These are phyloP conservation scores for Rhizodiscina lignyota DNA, from an alignment of 495 filamentous ascomycete genomes.

Conservation along the genomic window DNA sequence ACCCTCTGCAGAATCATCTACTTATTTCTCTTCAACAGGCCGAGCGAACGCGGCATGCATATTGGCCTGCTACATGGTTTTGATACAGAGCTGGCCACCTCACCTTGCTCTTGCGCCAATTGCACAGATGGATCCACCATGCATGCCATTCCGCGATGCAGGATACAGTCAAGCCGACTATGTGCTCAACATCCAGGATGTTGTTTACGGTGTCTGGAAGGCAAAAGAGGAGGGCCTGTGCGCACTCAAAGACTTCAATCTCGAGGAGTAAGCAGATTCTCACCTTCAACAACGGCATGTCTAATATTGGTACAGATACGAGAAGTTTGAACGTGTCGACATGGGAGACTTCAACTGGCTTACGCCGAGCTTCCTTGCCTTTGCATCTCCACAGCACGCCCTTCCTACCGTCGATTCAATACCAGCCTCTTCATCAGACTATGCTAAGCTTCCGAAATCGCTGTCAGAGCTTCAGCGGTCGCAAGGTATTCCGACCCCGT, in stretches of 20 bases:
- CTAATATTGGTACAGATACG: slow-evolving; percentile 39
- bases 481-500: slow-evolving; percentile 49
- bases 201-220: slow-evolving; percentile 97
- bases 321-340: slow-evolving; percentile 87
- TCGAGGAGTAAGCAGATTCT: slow-evolving; percentile 62
- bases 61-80: slow-evolving; percentile 93
- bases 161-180: slow-evolving; percentile 98
- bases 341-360: slow-evolving; percentile 99
- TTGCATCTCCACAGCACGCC: slow-evolving; percentile 77
- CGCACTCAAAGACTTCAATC: slow-evolving; percentile 70
- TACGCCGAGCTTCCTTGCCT: slow-evolving; percentile 84
- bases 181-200: slow-evolving; percentile 81
- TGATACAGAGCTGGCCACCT: slow-evolving; percentile 96
- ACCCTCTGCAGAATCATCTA: background rate
- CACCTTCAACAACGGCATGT: background rate
- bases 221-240: slow-evolving; percentile 89
- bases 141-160: slow-evolving; percentile 98
- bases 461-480: slow-evolving; percentile 45
- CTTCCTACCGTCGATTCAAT: no score
- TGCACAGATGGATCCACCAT: slow-evolving; percentile 83
- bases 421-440: slow-evolving; percentile 47
- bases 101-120: slow-evolving; percentile 94
- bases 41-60: slow-evolving; percentile 94
- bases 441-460: slow-evolving; percentile 51
- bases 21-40: slow-evolving; percentile 26